Percentiles rank a stretch among this genome's conserved stretches.
phyloP scores from a whole-genome alignment of 2,329 filamentous ascomycete species.

The Lizonia empirigonia region DNA sequence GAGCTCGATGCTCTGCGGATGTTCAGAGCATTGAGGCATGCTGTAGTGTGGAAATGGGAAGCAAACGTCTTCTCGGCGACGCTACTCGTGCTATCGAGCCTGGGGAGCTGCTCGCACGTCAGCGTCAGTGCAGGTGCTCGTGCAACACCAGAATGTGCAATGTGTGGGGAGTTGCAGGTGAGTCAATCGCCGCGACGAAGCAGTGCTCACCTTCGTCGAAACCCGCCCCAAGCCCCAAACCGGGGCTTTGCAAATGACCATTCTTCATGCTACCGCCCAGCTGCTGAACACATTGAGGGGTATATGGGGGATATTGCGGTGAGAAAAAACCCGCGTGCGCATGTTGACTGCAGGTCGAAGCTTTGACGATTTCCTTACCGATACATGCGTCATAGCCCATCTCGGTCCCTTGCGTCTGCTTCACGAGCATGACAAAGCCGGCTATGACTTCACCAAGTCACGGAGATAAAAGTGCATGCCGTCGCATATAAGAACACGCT shows the following conservation, averaged over 20 bases:
- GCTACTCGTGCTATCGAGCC: conserved; percentile 28
- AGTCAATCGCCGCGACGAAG: conserved; percentile 13
- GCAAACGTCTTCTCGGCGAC: conserved; percentile 3
- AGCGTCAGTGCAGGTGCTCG: conserved; percentile 13
- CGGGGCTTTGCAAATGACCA: conserved; percentile 46
- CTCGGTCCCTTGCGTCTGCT: conserved; percentile 3
- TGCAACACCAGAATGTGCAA: no score
- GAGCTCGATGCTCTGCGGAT: conserved; percentile 33
- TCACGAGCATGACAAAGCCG: conserved; percentile 12
- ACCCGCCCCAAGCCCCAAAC: conserved; percentile 40
- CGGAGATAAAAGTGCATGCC: conserved; percentile 1
- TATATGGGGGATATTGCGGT: conserved; percentile 12
- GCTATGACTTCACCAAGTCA: conserved; percentile 2
- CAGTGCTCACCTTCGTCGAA: conserved; percentile 26
- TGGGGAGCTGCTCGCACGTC: conserved; percentile 25
- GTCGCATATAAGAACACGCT: neutral
- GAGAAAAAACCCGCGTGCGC: conserved; percentile 13
- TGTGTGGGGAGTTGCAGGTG: conserved; percentile 8
- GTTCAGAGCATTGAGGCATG: conserved; percentile 17
- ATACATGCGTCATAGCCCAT: conserved; percentile 26
- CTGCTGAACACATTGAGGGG: conserved; percentile 16
- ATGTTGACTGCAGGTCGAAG: conserved; percentile 14
- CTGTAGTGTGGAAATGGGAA: conserved; percentile 19
- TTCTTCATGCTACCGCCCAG: conserved; percentile 45
- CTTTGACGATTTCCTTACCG: conserved; percentile 22